Base-by-base conservation (phyloP, 2,329 filamentous ascomycete genomes). In the Drechslera avenae region DNA sequence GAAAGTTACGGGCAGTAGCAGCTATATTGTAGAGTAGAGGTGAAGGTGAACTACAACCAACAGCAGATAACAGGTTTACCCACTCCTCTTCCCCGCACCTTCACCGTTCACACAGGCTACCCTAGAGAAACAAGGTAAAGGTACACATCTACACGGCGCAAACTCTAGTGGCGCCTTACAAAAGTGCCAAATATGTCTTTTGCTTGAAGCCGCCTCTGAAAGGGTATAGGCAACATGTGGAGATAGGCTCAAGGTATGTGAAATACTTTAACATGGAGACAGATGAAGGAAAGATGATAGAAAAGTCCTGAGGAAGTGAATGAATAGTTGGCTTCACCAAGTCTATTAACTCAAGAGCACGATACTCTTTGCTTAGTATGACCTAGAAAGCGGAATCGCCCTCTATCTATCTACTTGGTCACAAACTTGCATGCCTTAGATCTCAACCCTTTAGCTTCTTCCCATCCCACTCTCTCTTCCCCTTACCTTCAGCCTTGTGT, bases 401-500 rank as follows among this genome's bases (percentile, higher is more conserved):
- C 10, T 10, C 14, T 31, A 6, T n/a, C 14, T 14, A 17, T 35
- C n/a, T 30, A 12, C 14, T 30, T 13, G 5, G n/a, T 19, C 16
- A 16, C 7, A 9, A 28, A 40, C 28, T 18, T 40, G 33, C 9
- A 14, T 40, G 10, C 7, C 39, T 43, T 43, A 45, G 58, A 52
- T n/a, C 44, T 61, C 2, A 16, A 50, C 55, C 61, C 35, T 62
- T 62, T 5, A 53, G 55, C 26, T 66, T 69, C 3, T 41, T 53
- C 12, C 55, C 54, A 39, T 71, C 68, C 62, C 67, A 63, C 10
- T 66, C 65, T 19, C 62, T 55, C 39, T 65, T 69, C 39, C 61
- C 64, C 48, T 85, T 47, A 0, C 26, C 80, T 57, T 83, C 81
- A 9, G 81, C 81, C 60, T 78, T 84, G 32, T 95, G 78, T 32